Evolutionary conservation across 306 rosid genomes (phyloP), one percentile per base, ranked within the genome.

Genomic region (Cicer chorassanicum): DNA sequence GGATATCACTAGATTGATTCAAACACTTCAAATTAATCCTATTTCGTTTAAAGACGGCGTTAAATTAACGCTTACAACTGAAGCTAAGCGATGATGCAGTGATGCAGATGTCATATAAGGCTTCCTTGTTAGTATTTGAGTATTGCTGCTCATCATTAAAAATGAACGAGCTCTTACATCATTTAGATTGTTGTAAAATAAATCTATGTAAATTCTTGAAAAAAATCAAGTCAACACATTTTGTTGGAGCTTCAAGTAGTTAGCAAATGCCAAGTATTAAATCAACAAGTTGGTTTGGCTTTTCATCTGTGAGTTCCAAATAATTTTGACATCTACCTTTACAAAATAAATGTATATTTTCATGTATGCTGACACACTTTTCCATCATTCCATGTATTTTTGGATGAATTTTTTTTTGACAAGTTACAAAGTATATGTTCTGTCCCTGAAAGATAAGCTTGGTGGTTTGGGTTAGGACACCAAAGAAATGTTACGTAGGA

Each of bases 1-100:
- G 98, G 89, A 91, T 29, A 88, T 91, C 67, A 82, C 84, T 44
- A 91, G 84, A 80, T 83, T 94, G 84, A 77, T 88, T 81, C 85
- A 80, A 82, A 88, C 84, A 0, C 87, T 94, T 54, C 83, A 62
- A 55, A 57, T 86, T 65, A 24, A 81, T 81, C 98, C 96, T 12
- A 72, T 86, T 83, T 82, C 93, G n/a, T 94, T 84, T 59, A 61
- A 13, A 45, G 89, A 88, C 2, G 98, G 96, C 1, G 96, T 94
- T 65, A 87, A 81, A 80, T 81, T 85, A 82, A 91, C 92, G 1
- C 92, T 94, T 57, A 71, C 82, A 46, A n/a, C 80, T 36, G 88
- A 80, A 45, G 79, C 84, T 34, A 80, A 72, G 54, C 72, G 73
- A 65, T 79, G 91, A 90, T 43, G 74, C 73, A 46, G 43, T 7